Conservation (phyloP, 139 green algal genomes). For the Nannochloris sp. region DNA sequence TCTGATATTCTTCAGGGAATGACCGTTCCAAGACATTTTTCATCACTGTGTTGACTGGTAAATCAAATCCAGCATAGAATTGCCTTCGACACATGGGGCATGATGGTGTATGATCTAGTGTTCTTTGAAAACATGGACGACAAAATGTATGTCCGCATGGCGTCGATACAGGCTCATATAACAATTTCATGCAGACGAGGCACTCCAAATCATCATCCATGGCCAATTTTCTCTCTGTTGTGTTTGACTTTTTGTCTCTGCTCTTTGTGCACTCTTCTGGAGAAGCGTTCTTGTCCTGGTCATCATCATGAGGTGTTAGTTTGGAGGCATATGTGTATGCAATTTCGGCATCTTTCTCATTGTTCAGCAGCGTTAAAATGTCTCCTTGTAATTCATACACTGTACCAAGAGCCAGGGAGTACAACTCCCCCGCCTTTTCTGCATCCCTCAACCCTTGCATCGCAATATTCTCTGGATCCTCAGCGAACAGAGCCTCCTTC, state of each 20-base stretch:
- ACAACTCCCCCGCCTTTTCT: conserved; percentile 9
- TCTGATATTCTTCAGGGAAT: conserved; percentile 43
- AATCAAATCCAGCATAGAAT: conserved; percentile 30
- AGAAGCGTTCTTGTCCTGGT: not conserved
- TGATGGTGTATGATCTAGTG: conserved; percentile 63
- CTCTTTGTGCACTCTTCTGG: no score
- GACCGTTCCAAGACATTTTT: conserved; percentile 46
- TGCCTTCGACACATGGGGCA: conserved; percentile 75
- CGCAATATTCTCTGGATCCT: conserved; percentile 57
- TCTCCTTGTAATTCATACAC: conserved; percentile 21
- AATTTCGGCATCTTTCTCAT: conserved; percentile 16
- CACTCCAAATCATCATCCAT: conserved; percentile 71
- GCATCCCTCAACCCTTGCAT: conserved; percentile 50
- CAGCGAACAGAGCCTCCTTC: conserved; percentile 45
- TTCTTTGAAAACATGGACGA: conserved; percentile 55
- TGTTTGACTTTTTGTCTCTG: not conserved
- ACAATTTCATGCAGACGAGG: conserved; percentile 75
- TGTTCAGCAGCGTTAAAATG: conserved; percentile 42
- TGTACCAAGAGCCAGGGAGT: not conserved
- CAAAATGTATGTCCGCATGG: conserved; percentile 84
- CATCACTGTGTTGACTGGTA: conserved; percentile 61
- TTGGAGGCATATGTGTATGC: not conserved
- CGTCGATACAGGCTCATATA: conserved; percentile 85
- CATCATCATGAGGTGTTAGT: not conserved
- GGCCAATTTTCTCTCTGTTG: not conserved